Evolutionary conservation across 192 early-diverging fungal species (phyloP).

Genomic region (Rhizoclosmatium globosum): DNA sequence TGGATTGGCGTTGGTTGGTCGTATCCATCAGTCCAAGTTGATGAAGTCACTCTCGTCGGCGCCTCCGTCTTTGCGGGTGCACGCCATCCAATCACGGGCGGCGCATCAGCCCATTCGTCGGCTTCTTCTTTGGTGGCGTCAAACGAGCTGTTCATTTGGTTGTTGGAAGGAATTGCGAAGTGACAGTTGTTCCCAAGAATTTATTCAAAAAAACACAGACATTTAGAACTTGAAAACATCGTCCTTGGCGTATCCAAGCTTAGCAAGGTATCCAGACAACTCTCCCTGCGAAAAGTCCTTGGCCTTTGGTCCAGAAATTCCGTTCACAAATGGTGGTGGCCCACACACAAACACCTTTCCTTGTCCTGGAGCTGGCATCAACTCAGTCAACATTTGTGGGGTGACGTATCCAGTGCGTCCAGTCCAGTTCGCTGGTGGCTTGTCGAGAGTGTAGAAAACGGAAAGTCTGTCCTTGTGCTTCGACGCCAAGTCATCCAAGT

Average conservation of each 20-base stretch:
- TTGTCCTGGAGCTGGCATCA: slow-evolving; percentile 66
- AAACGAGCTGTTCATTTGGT: no score
- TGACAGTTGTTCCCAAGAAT: not conserved
- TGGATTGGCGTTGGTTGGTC: not conserved
- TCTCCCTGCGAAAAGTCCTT: slow-evolving; percentile 69
- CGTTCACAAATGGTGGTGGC: slow-evolving; percentile 72
- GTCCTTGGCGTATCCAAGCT: slow-evolving; percentile 49
- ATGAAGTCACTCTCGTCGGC: no score
- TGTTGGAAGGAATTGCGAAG: no score
- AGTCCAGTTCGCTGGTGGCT: slow-evolving; percentile 67
- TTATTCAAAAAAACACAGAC: not conserved
- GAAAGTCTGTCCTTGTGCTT: slow-evolving; percentile 70
- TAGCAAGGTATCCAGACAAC: slow-evolving; percentile 55
- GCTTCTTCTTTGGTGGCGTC: not conserved
- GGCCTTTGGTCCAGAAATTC: slow-evolving; percentile 81
- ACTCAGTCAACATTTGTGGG: slow-evolving; percentile 71
- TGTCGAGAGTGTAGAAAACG: slow-evolving; percentile 73
- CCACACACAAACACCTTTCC: slow-evolving; percentile 68
- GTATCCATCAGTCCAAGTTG: no score
- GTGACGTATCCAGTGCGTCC: slow-evolving; percentile 80
- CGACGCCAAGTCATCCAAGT: slow-evolving; percentile 67
- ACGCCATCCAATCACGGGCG: not conserved
- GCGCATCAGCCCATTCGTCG: not conserved
- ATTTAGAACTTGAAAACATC: slow-evolving; percentile 38
- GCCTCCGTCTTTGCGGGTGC: not conserved